phyloP scores from a whole-genome alignment of 2,329 filamentous ascomycete genomes.

The Elsinoe ampelina region DNA sequence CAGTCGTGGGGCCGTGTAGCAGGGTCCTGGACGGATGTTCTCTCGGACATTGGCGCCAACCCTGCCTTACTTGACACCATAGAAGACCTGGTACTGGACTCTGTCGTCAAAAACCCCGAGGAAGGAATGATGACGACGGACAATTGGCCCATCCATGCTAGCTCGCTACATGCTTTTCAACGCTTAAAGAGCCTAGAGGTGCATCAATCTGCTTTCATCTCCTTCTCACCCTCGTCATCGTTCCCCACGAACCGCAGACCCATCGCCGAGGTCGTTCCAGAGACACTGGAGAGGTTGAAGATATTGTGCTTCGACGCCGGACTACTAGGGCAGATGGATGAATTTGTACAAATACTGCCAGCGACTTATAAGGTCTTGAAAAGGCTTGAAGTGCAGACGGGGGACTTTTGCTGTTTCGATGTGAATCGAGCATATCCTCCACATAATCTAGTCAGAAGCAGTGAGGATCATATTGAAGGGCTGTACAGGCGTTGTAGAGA shows the following conservation, averaged over 20 bases:
- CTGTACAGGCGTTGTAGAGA: background rate
- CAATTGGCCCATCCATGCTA: slow-evolving; percentile 1
- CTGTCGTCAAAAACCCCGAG: background rate
- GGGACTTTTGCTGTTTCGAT: slow-evolving; percentile 9
- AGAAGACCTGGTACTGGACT: background rate
- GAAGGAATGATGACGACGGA: background rate
- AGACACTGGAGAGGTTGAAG: background rate
- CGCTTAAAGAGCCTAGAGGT: background rate
- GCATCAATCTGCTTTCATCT: slow-evolving; percentile 3
- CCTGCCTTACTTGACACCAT: background rate
- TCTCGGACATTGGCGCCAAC: background rate
- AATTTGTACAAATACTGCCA: background rate
- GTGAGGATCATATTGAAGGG: slow-evolving; percentile 8
- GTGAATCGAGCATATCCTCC: slow-evolving; percentile 3
- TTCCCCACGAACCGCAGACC: background rate
- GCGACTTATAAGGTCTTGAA: background rate
- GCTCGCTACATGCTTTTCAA: background rate
- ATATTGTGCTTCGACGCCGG: slow-evolving; percentile 6
- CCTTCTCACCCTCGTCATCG: background rate
- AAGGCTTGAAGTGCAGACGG: background rate
- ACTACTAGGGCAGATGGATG: slow-evolving; percentile 5
- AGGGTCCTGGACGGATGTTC: background rate
- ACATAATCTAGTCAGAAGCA: slow-evolving; percentile 5
- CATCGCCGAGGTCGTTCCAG: slow-evolving; percentile 1
- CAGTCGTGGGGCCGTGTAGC: slow-evolving; percentile 1